Conservation (phyloP, 2,329 filamentous ascomycete genomes). For the Thelonectria blattea region DNA sequence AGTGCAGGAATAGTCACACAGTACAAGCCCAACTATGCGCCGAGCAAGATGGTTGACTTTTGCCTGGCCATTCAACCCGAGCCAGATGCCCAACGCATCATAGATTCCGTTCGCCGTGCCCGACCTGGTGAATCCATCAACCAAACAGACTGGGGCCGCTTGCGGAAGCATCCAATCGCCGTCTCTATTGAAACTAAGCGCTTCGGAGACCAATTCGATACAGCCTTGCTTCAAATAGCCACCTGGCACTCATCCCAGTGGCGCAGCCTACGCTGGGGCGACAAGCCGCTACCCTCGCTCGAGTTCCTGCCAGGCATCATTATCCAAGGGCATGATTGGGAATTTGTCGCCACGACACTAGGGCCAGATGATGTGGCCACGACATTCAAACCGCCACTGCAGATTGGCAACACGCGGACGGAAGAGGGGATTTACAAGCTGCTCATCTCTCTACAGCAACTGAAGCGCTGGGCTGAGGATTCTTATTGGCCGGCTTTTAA, state of each 20-base stretch:
- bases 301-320: slow-evolving; percentile 14
- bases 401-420: too few species aligned
- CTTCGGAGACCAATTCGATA: slow-evolving; percentile 8
- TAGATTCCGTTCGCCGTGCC: not conserved
- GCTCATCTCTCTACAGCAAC: too few species aligned
- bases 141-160: slow-evolving; percentile 5
- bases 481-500: too few species aligned
- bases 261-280: not conserved
- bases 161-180: slow-evolving; percentile 13
- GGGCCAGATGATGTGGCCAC: too few species aligned
- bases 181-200: slow-evolving; percentile 16
- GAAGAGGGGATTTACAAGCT: too few species aligned
- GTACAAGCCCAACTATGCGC: not conserved
- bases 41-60: slow-evolving; percentile 6
- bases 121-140: not conserved
- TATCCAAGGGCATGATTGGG: slow-evolving; percentile 23
- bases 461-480: too few species aligned
- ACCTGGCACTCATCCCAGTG: slow-evolving; percentile 12
- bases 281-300: too few species aligned
- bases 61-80: not conserved
- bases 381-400: too few species aligned
- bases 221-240: slow-evolving; percentile 6
- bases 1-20: too few species aligned
- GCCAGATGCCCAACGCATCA: not conserved
- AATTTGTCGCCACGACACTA: not conserved